phyloP scores from a whole-genome alignment of 2,329 filamentous ascomycete genomes.

The Clarireedia homoeocarpa region DNA sequence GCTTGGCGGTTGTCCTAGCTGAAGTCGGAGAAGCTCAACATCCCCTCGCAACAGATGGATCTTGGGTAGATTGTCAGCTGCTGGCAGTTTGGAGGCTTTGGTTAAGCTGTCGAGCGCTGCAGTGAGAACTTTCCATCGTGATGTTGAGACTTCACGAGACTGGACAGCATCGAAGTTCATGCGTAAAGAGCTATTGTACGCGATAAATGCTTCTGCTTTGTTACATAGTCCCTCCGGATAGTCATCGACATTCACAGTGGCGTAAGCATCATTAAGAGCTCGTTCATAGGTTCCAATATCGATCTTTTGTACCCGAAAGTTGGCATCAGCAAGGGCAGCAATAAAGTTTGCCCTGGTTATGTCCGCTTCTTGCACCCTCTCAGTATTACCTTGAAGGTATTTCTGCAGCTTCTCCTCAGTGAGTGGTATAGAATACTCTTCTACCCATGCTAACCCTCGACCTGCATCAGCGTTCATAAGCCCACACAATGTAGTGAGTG shows the following conservation, averaged over 20 bases:
- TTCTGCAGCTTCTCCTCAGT: slow-evolving; percentile 44
- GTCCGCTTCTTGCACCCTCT: slow-evolving; percentile 41
- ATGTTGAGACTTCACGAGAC: slow-evolving; percentile 8
- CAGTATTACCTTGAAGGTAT: slow-evolving; percentile 37
- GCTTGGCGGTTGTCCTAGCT: slow-evolving; percentile 39
- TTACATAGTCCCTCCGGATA: slow-evolving; percentile 40
- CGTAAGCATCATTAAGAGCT: slow-evolving; percentile 21
- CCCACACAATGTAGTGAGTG: slow-evolving; percentile 31
- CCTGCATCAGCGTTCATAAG: slow-evolving; percentile 31
- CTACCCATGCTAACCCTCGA: slow-evolving; percentile 45
- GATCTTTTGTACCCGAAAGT: slow-evolving; percentile 44
- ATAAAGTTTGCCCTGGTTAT: slow-evolving; percentile 48
- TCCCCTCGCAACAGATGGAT: slow-evolving; percentile 49
- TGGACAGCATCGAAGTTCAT: slow-evolving; percentile 28
- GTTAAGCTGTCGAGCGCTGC: slow-evolving; percentile 42
- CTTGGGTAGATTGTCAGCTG: slow-evolving; percentile 40
- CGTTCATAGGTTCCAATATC: slow-evolving; percentile 45
- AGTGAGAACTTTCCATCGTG: slow-evolving; percentile 45
- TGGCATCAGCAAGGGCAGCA: slow-evolving; percentile 46
- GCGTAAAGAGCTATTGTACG: slow-evolving; percentile 37
- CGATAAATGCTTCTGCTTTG: slow-evolving; percentile 48
- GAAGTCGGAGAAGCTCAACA: slow-evolving; percentile 45
- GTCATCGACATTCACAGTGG: slow-evolving; percentile 5
- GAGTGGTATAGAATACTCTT: slow-evolving; percentile 46
- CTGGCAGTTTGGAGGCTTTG: slow-evolving; percentile 42